A percentile compares a stretch with the other conserved stretches of the same genome.
phyloP scores from a whole-genome alignment of 2,329 filamentous ascomycete genomes.

The Ophiognomonia clavigignenti-juglandacearum region DNA sequence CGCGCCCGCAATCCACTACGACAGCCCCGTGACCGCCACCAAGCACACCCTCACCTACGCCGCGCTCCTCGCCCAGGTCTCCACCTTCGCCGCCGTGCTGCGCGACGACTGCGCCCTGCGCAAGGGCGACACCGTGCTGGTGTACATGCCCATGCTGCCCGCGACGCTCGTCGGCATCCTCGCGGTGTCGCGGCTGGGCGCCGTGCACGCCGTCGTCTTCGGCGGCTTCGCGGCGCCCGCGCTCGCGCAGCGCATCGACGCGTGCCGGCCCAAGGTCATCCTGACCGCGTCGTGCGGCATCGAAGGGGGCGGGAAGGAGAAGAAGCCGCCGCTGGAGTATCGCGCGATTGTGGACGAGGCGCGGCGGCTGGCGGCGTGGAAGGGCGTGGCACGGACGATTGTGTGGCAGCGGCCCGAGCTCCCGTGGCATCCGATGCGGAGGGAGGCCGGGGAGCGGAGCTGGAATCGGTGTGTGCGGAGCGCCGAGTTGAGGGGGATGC shows the following conservation, averaged over 20 bases:
- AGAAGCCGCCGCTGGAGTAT: slow-evolving; percentile 76
- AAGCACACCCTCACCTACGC: slow-evolving; percentile 72
- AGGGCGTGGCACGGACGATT: slow-evolving; percentile 67
- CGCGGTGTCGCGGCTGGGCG: slow-evolving; percentile 74
- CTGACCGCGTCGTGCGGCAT: slow-evolving; percentile 91
- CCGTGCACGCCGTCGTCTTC: slow-evolving; percentile 88
- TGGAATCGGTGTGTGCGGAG: slow-evolving; percentile 76
- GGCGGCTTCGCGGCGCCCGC: slow-evolving; percentile 82
- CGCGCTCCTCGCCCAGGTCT: slow-evolving; percentile 72
- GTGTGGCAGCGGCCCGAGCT: slow-evolving; percentile 81
- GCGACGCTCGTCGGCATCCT: slow-evolving; percentile 82
- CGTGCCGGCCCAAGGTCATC: slow-evolving; percentile 68
- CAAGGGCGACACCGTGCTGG: slow-evolving; percentile 80
- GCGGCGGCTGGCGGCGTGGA: slow-evolving; percentile 60
- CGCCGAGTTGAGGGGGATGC: slow-evolving; percentile 54
- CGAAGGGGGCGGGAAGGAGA: no score
- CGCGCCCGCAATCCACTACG: slow-evolving; percentile 74
- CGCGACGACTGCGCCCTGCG: slow-evolving; percentile 76
- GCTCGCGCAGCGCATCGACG: slow-evolving; percentile 83
- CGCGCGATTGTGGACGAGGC: slow-evolving; percentile 72
- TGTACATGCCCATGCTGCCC: slow-evolving; percentile 97
- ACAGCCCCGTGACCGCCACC: slow-evolving; percentile 73
- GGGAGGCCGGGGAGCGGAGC: slow-evolving; percentile 64
- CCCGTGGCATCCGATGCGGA: slow-evolving; percentile 66
- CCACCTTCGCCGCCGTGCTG: slow-evolving; percentile 75